Conservation (phyloP, 805 yeast species). For the Starmerella cellae region DNA sequence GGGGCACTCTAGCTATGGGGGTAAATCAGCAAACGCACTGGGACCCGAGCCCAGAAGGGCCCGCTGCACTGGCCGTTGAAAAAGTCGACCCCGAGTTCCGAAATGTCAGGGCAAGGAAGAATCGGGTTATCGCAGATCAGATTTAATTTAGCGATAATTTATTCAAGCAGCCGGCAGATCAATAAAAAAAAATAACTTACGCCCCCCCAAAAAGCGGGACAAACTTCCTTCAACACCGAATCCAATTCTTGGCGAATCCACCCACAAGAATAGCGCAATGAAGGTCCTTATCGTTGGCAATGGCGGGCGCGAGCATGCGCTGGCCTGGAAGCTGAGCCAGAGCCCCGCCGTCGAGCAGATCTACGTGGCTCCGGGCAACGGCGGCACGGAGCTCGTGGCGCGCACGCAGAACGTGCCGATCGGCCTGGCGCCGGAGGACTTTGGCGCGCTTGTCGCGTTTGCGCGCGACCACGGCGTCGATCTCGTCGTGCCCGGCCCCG, state of each 20-base stretch:
- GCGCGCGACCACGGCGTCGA: slow-evolving; percentile 53
- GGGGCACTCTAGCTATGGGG: too few relatives aligned
- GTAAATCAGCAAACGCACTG: too few relatives aligned
- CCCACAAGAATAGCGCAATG: too few relatives aligned
- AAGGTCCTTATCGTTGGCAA: slow-evolving; percentile 82
- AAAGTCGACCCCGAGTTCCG: too few relatives aligned
- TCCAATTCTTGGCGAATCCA: too few relatives aligned
- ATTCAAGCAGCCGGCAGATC: background rate
- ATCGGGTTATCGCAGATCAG: too few relatives aligned
- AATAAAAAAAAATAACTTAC: background rate
- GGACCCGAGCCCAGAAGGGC: too few relatives aligned
- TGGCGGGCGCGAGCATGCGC: slow-evolving; percentile 98
- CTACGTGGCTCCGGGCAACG: slow-evolving; percentile 94
- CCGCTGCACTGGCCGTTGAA: too few relatives aligned
- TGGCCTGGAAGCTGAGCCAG: slow-evolving; percentile 80
- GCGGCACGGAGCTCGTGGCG: slow-evolving; percentile 48
- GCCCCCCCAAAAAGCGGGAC: background rate
- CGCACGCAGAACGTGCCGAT: slow-evolving; percentile 63
- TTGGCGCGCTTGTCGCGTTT: slow-evolving; percentile 55
- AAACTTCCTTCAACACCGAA: too few relatives aligned
- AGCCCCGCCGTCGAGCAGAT: slow-evolving; percentile 58
- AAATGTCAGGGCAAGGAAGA: too few relatives aligned
- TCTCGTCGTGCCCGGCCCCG: slow-evolving; percentile 96
- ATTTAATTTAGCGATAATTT: too few relatives aligned
- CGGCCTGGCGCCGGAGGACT: slow-evolving; percentile 52